Evolutionary conservation across 1,284 basidiomycete genomes (phyloP).

Genomic region (Sanguinoderma infundibulare): DNA sequence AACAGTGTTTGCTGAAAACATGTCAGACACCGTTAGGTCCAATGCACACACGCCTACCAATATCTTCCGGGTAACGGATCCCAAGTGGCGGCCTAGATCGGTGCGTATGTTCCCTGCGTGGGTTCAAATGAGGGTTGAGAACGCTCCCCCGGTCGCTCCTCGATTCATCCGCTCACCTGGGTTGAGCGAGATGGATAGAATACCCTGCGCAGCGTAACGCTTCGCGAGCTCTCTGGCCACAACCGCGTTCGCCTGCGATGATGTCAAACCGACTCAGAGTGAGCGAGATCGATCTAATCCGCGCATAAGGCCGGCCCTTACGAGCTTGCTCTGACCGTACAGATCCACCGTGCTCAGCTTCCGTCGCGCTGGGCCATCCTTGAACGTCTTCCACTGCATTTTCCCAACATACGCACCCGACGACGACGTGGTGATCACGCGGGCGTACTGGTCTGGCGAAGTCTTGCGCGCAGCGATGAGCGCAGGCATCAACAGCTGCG

Average conservation of each 20-base stretch:
- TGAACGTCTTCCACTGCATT: constrained; percentile 35
- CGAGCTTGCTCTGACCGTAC: constrained; percentile 48
- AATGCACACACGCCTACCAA: too few species aligned
- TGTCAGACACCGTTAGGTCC: too few species aligned
- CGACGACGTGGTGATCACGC: constrained; percentile 48
- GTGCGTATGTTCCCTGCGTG: constrained; percentile 22
- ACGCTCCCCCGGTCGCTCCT: neutral
- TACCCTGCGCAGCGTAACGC: constrained; percentile 34
- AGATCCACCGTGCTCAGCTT: constrained; percentile 33
- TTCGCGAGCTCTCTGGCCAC: constrained; percentile 38
- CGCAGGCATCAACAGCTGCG: constrained; percentile 45
- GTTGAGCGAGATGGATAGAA: constrained; percentile 44
- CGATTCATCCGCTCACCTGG: too few species aligned
- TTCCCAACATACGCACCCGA: constrained; percentile 31
- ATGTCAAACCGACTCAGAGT: neutral
- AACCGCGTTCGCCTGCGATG: constrained; percentile 40
- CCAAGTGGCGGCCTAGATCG: constrained; percentile 20
- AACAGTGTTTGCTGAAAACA: neutral
- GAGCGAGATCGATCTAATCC: neutral
- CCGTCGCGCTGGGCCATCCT: constrained; percentile 32
- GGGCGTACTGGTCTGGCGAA: constrained; percentile 38
- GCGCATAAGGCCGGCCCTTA: neutral
- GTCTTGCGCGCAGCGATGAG: constrained; percentile 38
- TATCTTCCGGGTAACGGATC: constrained; percentile 5
- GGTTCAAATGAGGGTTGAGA: neutral